Conservation (phyloP, 441 rosid species). For the Cnidoscolus chayamansa region DNA sequence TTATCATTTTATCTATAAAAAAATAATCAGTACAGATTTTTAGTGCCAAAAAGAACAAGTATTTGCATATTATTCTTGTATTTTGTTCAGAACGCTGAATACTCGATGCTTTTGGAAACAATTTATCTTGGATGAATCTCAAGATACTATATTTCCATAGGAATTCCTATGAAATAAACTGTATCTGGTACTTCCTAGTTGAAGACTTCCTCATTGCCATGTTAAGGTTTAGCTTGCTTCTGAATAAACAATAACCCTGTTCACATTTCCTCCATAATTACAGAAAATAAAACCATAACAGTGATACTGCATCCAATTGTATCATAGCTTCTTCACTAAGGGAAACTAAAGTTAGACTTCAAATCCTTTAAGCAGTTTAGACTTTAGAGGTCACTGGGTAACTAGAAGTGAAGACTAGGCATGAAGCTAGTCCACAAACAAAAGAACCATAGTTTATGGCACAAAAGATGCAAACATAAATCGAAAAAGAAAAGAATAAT, state of each 20-base stretch:
- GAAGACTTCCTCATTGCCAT: background rate
- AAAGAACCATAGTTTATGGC: slow-evolving; percentile 9
- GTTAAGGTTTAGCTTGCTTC: slow-evolving; percentile 9
- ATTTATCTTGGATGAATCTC: background rate
- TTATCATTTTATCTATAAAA: background rate
- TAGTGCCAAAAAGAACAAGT: background rate
- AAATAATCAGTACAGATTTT: background rate
- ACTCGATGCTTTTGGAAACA: background rate
- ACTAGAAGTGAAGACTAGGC: background rate
- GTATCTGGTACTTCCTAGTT: background rate
- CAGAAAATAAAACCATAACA: background rate
- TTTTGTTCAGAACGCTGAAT: background rate
- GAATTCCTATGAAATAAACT: background rate
- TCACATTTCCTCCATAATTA: background rate
- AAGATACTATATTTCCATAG: background rate
- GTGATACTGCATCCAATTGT: slow-evolving; percentile 7
- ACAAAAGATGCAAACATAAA: slow-evolving; percentile 16
- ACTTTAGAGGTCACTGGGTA: slow-evolving; percentile 6
- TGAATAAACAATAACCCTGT: background rate
- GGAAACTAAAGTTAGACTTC: background rate
- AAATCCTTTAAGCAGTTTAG: slow-evolving; percentile 2
- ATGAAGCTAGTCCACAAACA: background rate
- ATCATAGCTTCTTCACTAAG: background rate
- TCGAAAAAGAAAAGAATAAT: slow-evolving; percentile 8
- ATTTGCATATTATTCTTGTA: slow-evolving; percentile 5